Base-by-base conservation (phyloP, 2,329 filamentous ascomycete genomes). In the Epichloe gansuensis region DNA sequence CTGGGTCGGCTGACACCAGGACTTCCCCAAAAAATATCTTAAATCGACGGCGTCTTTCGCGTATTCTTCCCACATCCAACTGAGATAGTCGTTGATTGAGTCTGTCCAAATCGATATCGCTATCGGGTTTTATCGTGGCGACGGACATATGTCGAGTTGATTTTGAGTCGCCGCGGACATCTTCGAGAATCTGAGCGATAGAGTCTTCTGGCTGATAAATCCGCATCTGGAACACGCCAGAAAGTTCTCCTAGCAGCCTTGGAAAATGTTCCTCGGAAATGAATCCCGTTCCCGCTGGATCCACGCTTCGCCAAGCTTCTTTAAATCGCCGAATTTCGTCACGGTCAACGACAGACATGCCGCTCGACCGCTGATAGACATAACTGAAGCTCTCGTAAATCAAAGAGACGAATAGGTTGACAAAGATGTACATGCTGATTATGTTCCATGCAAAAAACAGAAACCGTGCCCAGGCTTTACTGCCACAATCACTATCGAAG, bases 341-440 rank as follows among this genome's bases (percentile, higher is more conserved):
- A 57, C 93, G 80, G 61, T 89, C 94, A 60, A 98, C 85, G 55
- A 87, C 85, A 5, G 87, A 89, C 60, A 96, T 77, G n/a, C 89
- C 89, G 62, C 87, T 95, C 55, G 91, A 96, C 56, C 89, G 82
- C 71, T 98, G 94, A 66, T 97, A 98, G 57, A 98, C 93, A 63
- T 98, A 98, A 66, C 89, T 95, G 76, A 98, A 98, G 69, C 90
- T 97, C 72, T 98, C 93, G 71, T 94, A 98, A 60, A 98, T 98
- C 66, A 98, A 82, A 47, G 93, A 98, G 54, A 98, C 91, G 67
- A 98, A 98, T 64, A 98, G 73, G 63, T 91, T 96, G 64, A 97
- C 91, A 63, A 98, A 98, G 62, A 98, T 95, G 71, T 98, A 98
- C 93, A 98, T 98, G 85, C 91, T 97, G 68, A 98, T 78, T 61